Evolutionary conservation across 2,329 filamentous ascomycete species (phyloP).

Genomic region (Fusarium cicatricum): DNA sequence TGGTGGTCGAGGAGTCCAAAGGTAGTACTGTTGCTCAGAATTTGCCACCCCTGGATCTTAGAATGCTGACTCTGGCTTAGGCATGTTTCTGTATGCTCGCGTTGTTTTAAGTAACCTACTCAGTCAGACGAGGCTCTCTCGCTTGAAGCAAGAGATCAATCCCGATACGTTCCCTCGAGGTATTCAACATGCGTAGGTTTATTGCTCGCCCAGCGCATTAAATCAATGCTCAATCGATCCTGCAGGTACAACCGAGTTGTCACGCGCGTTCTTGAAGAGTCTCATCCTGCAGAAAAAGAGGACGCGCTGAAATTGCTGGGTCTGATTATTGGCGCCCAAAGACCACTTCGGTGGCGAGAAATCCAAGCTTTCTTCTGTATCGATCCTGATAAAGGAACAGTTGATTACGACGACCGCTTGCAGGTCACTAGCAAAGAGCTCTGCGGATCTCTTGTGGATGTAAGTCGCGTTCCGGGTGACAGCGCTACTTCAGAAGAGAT

Average conservation of each 20-base stretch:
- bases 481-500: neutral
- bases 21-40: neutral
- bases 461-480: neutral
- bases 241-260: constrained; percentile 10
- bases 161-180: constrained; percentile 6
- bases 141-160: constrained; percentile 10
- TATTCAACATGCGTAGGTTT: constrained; percentile 9
- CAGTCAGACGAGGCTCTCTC: neutral
- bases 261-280: neutral
- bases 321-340: constrained; percentile 1
- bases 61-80: neutral
- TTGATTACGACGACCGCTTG: neutral
- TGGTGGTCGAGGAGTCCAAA: constrained; percentile 2
- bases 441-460: constrained; percentile 15
- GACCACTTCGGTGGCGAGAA: constrained; percentile 15
- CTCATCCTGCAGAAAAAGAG: neutral
- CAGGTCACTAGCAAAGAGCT: constrained; percentile 11
- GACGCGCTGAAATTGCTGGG: neutral
- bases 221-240: neutral
- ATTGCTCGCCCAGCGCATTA: no score
- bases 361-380: constrained; percentile 21
- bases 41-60: neutral
- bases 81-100: constrained; percentile 25
- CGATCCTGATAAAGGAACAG: neutral
- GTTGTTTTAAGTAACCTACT: constrained; percentile 20